Evolutionary conservation across 352 stramenopile species (phyloP), one percentile per base, ranked within the genome.

Genomic region (Globisporangium uncinulatum): DNA sequence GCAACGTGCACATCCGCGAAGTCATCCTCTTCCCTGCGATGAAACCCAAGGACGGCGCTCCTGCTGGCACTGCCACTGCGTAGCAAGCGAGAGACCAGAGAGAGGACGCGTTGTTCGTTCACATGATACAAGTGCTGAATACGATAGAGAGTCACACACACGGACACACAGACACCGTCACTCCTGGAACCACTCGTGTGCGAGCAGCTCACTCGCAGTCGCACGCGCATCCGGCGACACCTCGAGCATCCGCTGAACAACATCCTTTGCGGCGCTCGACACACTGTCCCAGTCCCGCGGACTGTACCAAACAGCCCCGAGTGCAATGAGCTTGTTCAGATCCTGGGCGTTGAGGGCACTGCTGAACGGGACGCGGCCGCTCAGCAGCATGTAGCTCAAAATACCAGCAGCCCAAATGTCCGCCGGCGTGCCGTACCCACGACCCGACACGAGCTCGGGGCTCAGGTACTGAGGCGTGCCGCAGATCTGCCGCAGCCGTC

Each of bases 1-100:
- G 98, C 80, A 99, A 98, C 66, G 84, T 93, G 56, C 98, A 99
- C 69, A 99, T 99, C 71, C 76, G 80, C 48, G 97, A 99, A 74
- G 97, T 99, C 29, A 88, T 99, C 54, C 76, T 99, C 51, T 99
- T 99, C 77, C 97, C 97, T 37, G 97, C 96, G 17, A 99, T 99
- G 97, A 99, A 99, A 71, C 96, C 67, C 17, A 81, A 76, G 56
- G 61, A 68, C 29, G 50, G 62, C 21, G n/a, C 31, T 17, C 48
- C 48, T n/a, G n/a, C n/a, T n/a, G n/a, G n/a, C n/a, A n/a, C n/a
- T n/a, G n/a, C 24, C 24, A 29, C 24, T 29, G 24, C 24, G 24
- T 29, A 29, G 24, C 24, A 29, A 29, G 24, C 24, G 24, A 29
- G 24, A 29, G 24, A 29, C 24, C 24, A 29, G 24, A 29, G 24